Evolutionary conservation across 2,329 filamentous ascomycete species (phyloP).

Genomic region (Pestalotiopsis sp.): DNA sequence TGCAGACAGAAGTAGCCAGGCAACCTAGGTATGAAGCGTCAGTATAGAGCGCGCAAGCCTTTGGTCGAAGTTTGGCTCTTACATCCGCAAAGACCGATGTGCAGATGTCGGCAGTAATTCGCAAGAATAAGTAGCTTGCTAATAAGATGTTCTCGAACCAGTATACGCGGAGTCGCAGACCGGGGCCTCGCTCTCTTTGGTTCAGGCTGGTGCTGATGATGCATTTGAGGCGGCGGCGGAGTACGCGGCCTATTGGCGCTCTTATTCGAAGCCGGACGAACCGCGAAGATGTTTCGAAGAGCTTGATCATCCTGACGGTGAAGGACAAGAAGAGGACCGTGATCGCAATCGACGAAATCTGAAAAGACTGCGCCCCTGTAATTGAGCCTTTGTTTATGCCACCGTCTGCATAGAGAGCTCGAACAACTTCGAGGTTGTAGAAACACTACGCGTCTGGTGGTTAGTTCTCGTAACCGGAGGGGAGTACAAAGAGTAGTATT

Average conservation of each 20-base stretch:
- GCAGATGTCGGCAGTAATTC: constrained; percentile 4
- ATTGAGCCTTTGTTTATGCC: constrained; percentile 4
- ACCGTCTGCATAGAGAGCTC: constrained; percentile 1
- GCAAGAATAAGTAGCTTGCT: constrained; percentile 11
- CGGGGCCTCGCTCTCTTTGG: background rate
- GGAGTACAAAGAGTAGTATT: no score
- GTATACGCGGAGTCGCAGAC: background rate
- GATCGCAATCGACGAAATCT: constrained; percentile 2
- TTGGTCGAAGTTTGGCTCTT: background rate
- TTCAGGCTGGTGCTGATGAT: background rate
- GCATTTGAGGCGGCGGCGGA: background rate
- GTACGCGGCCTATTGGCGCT: background rate
- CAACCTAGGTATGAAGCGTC: background rate
- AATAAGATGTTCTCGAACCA: constrained; percentile 7
- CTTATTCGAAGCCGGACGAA: constrained; percentile 6
- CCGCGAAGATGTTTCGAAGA: constrained; percentile 11
- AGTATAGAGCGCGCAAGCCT: background rate
- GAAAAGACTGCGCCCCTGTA: background rate
- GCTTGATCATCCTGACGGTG: constrained; percentile 8
- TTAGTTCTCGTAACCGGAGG: background rate
- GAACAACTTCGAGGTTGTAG: background rate
- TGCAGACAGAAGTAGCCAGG: constrained; percentile 9
- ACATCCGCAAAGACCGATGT: constrained; percentile 12
- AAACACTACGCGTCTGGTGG: background rate
- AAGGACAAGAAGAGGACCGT: constrained; percentile 7